A percentile compares a stretch with the other conserved stretches of the same genome.
These are phyloP conservation scores for Colletotrichum sp. DNA, from an alignment of 2,329 filamentous ascomycete species.

Conservation along the genomic window DNA sequence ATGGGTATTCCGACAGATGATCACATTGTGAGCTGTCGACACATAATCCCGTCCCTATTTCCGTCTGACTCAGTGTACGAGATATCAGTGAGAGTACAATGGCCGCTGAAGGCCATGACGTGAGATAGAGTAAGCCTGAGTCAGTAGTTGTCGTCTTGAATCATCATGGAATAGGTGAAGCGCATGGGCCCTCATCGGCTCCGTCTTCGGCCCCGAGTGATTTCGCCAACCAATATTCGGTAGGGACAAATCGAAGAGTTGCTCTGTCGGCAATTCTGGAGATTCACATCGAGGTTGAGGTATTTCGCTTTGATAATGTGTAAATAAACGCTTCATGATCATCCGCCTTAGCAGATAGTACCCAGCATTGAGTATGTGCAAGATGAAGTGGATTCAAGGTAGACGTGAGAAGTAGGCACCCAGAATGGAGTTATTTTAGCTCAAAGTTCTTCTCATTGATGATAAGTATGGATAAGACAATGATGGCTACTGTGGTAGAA, in stretches of 20 bases:
- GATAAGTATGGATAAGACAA: too few relatives aligned
- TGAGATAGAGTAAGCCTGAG: not conserved
- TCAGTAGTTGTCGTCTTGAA: not conserved
- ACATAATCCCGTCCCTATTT: not conserved
- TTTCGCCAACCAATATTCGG: not conserved
- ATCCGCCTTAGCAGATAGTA: not conserved
- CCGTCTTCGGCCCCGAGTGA: not conserved
- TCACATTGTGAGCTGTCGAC: not conserved
- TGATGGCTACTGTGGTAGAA: too few relatives aligned
- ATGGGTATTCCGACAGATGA: not conserved
- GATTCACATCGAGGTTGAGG: accelerated
- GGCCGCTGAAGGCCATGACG: not conserved
- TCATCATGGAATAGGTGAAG: not conserved
- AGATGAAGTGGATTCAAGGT: not conserved
- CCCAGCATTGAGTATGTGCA: not conserved
- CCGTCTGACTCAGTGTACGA: not conserved
- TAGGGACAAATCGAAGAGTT: accelerated
- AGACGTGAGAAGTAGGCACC: not conserved
- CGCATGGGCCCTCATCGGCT: not conserved
- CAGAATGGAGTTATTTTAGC: too few relatives aligned
- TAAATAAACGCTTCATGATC: not conserved
- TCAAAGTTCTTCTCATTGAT: not conserved
- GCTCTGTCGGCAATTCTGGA: not conserved
- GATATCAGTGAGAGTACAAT: too few relatives aligned
- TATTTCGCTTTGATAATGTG: accelerated